phyloP scores from a whole-genome alignment of 202 grass and related monocot genomes.

The Panicum hallii region DNA sequence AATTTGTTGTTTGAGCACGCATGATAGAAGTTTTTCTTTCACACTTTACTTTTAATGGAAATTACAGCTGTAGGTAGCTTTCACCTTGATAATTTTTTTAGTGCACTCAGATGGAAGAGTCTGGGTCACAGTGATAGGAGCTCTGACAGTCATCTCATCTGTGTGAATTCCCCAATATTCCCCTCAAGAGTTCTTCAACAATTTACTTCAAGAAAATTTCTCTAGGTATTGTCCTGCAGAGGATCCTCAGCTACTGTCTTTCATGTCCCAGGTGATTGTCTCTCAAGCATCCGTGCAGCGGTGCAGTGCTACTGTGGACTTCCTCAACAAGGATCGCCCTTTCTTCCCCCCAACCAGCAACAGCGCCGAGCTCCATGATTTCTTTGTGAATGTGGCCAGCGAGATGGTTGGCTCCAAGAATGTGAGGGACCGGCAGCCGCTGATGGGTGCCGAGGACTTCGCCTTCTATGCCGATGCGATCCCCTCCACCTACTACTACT shows the following conservation, averaged over 20 bases:
- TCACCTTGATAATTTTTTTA: conserved; percentile 4
- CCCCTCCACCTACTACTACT: conserved; percentile 80
- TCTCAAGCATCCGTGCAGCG: conserved; percentile 92
- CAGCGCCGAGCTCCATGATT: conserved; percentile 58
- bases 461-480: conserved; percentile 69
- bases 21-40: neutral
- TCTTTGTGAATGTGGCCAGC: conserved; percentile 66
- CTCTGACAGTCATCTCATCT: neutral
- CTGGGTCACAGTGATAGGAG: neutral
- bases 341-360: conserved; percentile 84
- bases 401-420: conserved; percentile 66
- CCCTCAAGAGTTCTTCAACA: neutral
- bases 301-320: conserved; percentile 79
- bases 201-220: neutral
- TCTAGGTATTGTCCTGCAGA: neutral
- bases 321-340: conserved; percentile 54
- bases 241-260: neutral
- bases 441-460: conserved; percentile 90
- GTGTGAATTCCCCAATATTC: neutral
- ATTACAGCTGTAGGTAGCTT: neutral
- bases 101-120: neutral
- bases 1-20: neutral
- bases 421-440: conserved; percentile 67
- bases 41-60: neutral
- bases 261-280: conserved; percentile 74